These are phyloP conservation scores for Vaccinium vitisidaea DNA, from an alignment of 148 eudicot species.

Conservation along the genomic window DNA sequence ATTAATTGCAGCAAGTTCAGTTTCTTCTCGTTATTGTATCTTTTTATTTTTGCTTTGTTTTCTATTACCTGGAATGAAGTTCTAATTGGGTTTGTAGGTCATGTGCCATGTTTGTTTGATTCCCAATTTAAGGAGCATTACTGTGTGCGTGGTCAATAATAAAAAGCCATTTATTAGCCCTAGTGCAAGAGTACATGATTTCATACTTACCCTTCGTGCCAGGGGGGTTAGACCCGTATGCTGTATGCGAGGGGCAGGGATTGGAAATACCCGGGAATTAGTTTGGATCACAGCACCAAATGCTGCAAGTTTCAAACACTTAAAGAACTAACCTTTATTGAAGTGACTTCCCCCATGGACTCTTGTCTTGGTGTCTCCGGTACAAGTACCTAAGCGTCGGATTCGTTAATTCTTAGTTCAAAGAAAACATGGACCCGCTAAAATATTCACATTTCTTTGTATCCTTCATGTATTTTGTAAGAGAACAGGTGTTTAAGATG, in stretches of 20 bases:
- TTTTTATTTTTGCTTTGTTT: background rate
- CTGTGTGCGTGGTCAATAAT: background rate
- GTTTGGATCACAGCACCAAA: background rate
- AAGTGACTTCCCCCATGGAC: no score
- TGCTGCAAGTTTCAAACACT: background rate
- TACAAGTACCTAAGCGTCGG: background rate
- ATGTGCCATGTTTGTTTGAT: conserved; percentile 5
- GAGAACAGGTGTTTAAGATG: background rate
- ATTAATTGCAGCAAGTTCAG: background rate
- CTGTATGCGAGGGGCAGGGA: background rate
- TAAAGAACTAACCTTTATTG: background rate
- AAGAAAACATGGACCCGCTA: background rate
- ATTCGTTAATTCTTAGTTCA: background rate
- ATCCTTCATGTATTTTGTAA: background rate
- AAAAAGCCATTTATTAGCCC: background rate
- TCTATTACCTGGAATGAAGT: background rate
- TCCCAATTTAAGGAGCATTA: conserved; percentile 3
- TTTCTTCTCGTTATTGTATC: background rate
- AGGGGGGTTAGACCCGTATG: no score
- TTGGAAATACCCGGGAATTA: background rate
- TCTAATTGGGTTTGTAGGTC: background rate
- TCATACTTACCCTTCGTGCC: background rate
- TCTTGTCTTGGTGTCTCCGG: no score
- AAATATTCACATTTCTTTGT: background rate
- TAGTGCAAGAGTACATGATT: background rate